phyloP scores from a whole-genome alignment of 257 asterid species.

The Solanum acaule region DNA sequence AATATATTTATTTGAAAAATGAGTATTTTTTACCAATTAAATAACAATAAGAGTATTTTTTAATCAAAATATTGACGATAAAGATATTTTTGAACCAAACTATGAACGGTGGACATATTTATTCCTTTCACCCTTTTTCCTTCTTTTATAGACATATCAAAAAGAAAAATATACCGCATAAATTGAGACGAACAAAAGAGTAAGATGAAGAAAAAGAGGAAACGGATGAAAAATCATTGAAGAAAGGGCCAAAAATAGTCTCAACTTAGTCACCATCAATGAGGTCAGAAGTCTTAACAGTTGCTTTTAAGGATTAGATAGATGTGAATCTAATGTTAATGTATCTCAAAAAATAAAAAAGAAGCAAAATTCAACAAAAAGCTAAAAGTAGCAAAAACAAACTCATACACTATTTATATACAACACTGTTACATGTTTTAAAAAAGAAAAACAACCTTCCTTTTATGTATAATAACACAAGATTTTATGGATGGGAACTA shows the following conservation, averaged over 20 bases:
- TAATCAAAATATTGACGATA: too few species aligned
- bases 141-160: neutral
- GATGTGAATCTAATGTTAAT: conserved; percentile 24
- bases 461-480: conserved; percentile 44
- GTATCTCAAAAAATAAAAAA: neutral
- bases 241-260: conserved; percentile 23
- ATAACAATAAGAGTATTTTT: too few species aligned
- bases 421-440: conserved; percentile 62
- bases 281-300: conserved; percentile 36
- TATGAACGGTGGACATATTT: too few species aligned
- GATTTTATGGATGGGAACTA: conserved; percentile 14
- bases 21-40: too few species aligned
- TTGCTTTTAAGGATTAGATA: conserved; percentile 25
- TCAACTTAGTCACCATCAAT: conserved; percentile 52
- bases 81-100: too few species aligned
- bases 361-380: neutral
- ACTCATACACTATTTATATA: conserved; percentile 57
- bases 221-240: neutral
- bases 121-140: too few species aligned
- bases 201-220: neutral
- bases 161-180: neutral
- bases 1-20: too few species aligned
- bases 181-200: neutral
- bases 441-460: neutral
- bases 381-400: conserved; percentile 16